These are phyloP conservation scores for Selaginella tamariscina DNA, from an alignment of 75 land plant genomes.

Conservation along the genomic window DNA sequence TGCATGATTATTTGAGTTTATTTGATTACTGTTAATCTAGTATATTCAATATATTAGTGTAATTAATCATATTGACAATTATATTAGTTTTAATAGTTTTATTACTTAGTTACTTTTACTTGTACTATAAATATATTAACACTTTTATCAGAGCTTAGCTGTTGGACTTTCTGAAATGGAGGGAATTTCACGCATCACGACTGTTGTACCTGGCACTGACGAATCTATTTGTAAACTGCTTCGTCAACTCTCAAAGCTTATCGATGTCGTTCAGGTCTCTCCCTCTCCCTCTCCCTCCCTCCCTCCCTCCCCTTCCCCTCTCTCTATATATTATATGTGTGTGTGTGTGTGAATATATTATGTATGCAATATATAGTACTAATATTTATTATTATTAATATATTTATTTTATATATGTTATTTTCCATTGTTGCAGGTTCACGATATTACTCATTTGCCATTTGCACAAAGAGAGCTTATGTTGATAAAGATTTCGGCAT, in stretches of 20 bases:
- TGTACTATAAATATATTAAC: too few relatives aligned
- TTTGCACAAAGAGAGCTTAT: conserved; percentile 90
- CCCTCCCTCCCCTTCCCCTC: too few relatives aligned
- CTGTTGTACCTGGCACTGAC: conserved; percentile 93
- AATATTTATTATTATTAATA: too few relatives aligned
- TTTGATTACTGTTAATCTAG: not conserved
- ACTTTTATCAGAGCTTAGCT: conserved; percentile 98
- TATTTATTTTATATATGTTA: too few relatives aligned
- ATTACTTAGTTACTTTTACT: too few relatives aligned
- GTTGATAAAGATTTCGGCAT: conserved; percentile 81
- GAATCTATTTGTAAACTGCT: conserved; percentile 82
- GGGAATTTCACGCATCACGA: conserved; percentile 80
- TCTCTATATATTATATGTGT: too few relatives aligned
- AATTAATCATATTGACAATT: too few relatives aligned
- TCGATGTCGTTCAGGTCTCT: conserved; percentile 87
- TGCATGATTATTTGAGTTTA: not conserved
- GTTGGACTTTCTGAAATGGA: conserved; percentile 80
- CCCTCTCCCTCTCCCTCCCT: too few relatives aligned
- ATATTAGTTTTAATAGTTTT: not conserved
- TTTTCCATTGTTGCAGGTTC: conserved; percentile 40
- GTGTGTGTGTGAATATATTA: too few relatives aligned
- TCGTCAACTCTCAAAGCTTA: conserved; percentile 65
- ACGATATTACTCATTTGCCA: conserved; percentile 77
- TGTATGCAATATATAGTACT: too few relatives aligned
- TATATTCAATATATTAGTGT: too few relatives aligned